Percentiles rank a stretch among this genome's conserved stretches.
Conservation (phyloP, 805 yeast genomes). For the Candida dajiaensis region DNA sequence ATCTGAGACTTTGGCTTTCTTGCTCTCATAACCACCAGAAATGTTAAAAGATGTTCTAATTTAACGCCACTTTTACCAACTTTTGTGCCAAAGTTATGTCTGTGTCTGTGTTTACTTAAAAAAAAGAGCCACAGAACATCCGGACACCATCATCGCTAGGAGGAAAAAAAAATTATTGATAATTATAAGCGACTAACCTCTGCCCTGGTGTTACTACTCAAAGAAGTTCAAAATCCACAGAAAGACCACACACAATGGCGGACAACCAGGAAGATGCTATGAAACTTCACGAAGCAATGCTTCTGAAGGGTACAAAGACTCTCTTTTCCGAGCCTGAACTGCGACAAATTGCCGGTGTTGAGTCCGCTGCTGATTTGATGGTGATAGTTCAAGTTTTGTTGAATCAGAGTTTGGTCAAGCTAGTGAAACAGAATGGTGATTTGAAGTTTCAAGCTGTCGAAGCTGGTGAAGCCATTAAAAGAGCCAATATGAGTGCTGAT, state of each 20-base stretch:
- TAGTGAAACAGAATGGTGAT: conserved; percentile 61
- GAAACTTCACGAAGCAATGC: conserved; percentile 60
- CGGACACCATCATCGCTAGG: conserved; percentile 4
- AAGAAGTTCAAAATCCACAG: neutral
- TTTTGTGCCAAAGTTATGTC: too few relatives aligned
- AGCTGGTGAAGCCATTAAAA: conserved; percentile 67
- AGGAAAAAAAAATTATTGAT: conserved; percentile 1
- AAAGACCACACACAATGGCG: conserved; percentile 3
- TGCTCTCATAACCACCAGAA: conserved; percentile 5
- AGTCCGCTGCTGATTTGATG: conserved; percentile 38
- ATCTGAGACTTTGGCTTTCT: conserved; percentile 18
- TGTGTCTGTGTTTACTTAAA: neutral
- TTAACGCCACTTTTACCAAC: neutral
- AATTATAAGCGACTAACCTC: too few relatives aligned
- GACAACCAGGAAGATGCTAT: conserved; percentile 39
- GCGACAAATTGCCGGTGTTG: conserved; percentile 39
- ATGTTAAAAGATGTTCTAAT: too few relatives aligned
- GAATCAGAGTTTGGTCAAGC: conserved; percentile 57
- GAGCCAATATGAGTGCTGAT: conserved; percentile 74
- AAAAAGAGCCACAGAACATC: neutral
- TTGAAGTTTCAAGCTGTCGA: conserved; percentile 73
- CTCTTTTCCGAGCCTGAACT: conserved; percentile 68
- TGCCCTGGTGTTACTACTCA: too few relatives aligned
- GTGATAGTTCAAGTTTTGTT: conserved; percentile 45
- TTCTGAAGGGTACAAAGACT: conserved; percentile 39